Base-by-base conservation (phyloP, 2,329 filamentous ascomycete species). In the Phaeoacremonium minimum region DNA sequence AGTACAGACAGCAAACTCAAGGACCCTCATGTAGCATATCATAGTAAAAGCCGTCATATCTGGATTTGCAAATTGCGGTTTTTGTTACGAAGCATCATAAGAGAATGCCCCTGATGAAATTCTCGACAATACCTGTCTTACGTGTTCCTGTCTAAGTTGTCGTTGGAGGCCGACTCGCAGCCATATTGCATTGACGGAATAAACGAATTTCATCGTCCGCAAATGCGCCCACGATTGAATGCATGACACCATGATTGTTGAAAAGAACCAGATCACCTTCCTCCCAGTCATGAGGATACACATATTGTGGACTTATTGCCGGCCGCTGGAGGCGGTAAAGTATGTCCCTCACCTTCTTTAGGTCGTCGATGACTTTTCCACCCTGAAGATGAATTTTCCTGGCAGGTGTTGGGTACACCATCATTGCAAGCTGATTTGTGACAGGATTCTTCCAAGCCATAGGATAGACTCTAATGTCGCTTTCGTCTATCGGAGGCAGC, bases 181-280 rank as follows among this genome's bases (percentile, higher is more conserved):
- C 84, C 57, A 89, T 68, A 55, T 90, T 89, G 60, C 85, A 90
- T 65, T 90, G 85, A 43, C 85, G 66, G 53, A 90, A 89, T 41
- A 90, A 55, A 30, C 85, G 63, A 18, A 88, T 77, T 64, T 89
- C 84, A 13, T 84, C 75, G 33, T 81, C 74, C 7, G 72, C 71
- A 58, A 90, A 89, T 2, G 81, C 80, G 2, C 85, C 85, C 1
- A 87, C 84, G 2, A 90, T 85, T 4, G 76, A 82, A 57, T 91
- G 85, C 38, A 89, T 55, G 12, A 87, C 69, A 2, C 85, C 85
- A 7, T 83, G 76, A 52, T 90, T 90, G 57, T 90, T 82, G 60
- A 90, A 90, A 17, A 90, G 64, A 1, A 87, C 85, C 39, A 87
- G 60, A 52, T 89, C 85, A 5, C 85, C 85, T 53, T 85, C 78